Evolutionary conservation across 306 rosid species (phyloP), one percentile per base, ranked within the genome.

Genomic region (Argentina anserina): DNA sequence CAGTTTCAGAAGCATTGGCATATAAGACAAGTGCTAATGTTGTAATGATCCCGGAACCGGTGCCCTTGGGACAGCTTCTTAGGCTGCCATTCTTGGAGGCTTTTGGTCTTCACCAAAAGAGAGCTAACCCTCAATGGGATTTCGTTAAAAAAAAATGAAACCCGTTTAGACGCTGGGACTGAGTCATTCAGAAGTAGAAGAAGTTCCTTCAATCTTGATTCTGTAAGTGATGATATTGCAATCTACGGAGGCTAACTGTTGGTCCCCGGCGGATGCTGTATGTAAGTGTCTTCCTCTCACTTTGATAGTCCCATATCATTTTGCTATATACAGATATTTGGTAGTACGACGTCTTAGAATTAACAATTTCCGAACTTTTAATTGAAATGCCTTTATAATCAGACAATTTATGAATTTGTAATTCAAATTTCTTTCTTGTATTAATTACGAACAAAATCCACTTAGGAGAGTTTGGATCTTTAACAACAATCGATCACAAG

Each of bases 31-130:
- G 78, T 1, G 77, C 20, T 21, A 75, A 70, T 28, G 79, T 76
- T 71, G 50, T 81, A 5, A 17, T 76, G 55, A 62, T 83, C 3
- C 37, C 72, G 2, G 82, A 87, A 75, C 77, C 90, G 2, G 28
- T 69, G 65, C 81, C 91, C 6, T 37, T 83, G 33, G 85, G 81
- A 53, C 78, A 81, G 61, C 81, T 77, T 81, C 93, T 89, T 61
- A 50, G 75, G 71, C 56, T 84, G 69, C 89, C 92, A 0, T 87
- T 79, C 75, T 61, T 77, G 55, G 82, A 72, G 39, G 73, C 66
- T 65, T 63, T 60, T 60, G 79, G 82, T 69, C 45, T 81, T 14
- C 58, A 71, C 17, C 72, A 41, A n/a, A 58, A 42, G 43, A 34
- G 11, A 58, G 46, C n/a, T 13, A 69, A 50, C 33, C 76, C 9